Evolutionary conservation across 2,329 filamentous ascomycete genomes (phyloP).

Genomic region (Aspergillus fumigatus): DNA sequence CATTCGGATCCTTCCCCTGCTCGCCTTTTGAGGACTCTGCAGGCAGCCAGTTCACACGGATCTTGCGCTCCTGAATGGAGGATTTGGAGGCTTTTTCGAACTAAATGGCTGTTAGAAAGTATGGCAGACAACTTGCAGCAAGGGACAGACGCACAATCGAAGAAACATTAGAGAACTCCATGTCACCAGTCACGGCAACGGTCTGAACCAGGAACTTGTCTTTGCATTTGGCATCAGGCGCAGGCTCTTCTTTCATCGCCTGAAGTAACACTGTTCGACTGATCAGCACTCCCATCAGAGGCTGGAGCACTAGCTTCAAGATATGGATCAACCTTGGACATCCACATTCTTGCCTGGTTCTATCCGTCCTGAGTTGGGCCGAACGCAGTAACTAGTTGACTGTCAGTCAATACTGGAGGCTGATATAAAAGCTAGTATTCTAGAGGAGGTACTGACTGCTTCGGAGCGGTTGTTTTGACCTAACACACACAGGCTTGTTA

Average conservation of each 20-base stretch:
- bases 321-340: conserved; percentile 66
- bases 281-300: conserved; percentile 18
- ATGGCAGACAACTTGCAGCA: conserved; percentile 9
- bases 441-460: conserved; percentile 67
- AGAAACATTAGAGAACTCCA: conserved; percentile 75
- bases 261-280: conserved; percentile 73
- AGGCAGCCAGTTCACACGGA: conserved; percentile 80
- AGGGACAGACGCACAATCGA: conserved; percentile 62
- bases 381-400: conserved; percentile 78
- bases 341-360: conserved; percentile 86
- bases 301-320: not conserved
- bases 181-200: conserved; percentile 74
- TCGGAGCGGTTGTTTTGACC: conserved; percentile 99
- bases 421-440: conserved; percentile 1
- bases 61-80: conserved; percentile 87
- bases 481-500: conserved; percentile 37
- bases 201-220: conserved; percentile 98
- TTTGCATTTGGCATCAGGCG: conserved; percentile 80
- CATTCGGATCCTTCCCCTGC: conserved; percentile 27
- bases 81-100: conserved; percentile 73
- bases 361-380: conserved; percentile 94
- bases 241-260: conserved; percentile 94
- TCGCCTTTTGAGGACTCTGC: conserved; percentile 43
- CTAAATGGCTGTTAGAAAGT: conserved; percentile 40
- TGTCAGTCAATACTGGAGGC: conserved; percentile 17